Evolutionary conservation across 2,329 filamentous ascomycete genomes (phyloP).

Genomic region (Trichoderma cornu-damae): DNA sequence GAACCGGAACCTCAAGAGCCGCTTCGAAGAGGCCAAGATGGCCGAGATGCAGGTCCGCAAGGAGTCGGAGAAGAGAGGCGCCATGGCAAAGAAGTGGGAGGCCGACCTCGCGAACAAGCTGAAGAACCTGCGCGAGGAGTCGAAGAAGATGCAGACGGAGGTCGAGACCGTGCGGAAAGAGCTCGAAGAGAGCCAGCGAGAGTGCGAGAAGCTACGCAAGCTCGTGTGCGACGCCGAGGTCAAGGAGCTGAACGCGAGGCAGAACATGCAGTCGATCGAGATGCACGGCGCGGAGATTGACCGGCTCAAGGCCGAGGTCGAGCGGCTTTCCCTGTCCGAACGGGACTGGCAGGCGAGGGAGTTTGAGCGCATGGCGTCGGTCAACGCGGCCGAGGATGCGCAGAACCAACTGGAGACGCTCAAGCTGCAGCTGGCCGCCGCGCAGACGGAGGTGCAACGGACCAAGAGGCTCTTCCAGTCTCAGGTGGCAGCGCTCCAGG

Average conservation of each 20-base stretch:
- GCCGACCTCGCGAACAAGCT: conserved; percentile 63
- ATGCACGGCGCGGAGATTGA: conserved; percentile 57
- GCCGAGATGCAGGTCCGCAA: conserved; percentile 64
- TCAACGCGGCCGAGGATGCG: conserved; percentile 54
- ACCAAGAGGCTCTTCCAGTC: conserved; percentile 42
- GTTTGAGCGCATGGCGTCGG: conserved; percentile 51
- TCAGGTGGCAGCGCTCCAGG: conserved; percentile 45
- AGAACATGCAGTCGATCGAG: conserved; percentile 60
- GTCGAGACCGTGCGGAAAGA: conserved; percentile 53
- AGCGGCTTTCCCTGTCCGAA: conserved; percentile 55
- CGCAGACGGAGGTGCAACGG: conserved; percentile 43
- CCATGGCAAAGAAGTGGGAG: conserved; percentile 73
- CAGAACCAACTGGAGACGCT: conserved; percentile 56
- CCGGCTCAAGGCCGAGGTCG: conserved; percentile 53
- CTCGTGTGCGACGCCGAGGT: conserved; percentile 65
- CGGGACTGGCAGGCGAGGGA: conserved; percentile 61
- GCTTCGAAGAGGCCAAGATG: conserved; percentile 67
- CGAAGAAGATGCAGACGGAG: conserved; percentile 58
- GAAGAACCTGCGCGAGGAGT: conserved; percentile 61
- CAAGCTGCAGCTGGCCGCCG: conserved; percentile 51
- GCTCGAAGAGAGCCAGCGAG: conserved; percentile 51
- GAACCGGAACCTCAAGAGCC: conserved; percentile 67
- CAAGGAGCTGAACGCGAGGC: conserved; percentile 58
- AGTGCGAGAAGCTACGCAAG: conserved; percentile 59
- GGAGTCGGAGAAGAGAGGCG: conserved; percentile 66